Percentiles rank a stretch among this genome's conserved stretches.
Evolutionary conservation across 306 rosid genomes (phyloP).

Genomic region (Nissolia schottii): DNA sequence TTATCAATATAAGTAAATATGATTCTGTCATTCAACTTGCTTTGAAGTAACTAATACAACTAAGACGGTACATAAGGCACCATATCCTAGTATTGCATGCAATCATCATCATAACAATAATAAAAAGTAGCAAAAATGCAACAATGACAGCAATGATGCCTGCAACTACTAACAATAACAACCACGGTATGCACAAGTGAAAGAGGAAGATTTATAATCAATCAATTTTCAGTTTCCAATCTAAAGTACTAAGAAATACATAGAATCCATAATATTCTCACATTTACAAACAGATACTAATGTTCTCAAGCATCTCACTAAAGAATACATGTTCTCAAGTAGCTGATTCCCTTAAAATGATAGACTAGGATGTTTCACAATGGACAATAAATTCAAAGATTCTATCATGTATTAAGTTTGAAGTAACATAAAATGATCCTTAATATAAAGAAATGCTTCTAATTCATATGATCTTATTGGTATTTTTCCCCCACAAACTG

Average conservation of each 20-base stretch:
- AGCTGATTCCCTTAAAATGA: not conserved
- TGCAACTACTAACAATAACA: not conserved
- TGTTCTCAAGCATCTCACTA: conserved; percentile 1
- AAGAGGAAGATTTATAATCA: not conserved
- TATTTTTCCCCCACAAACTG: not conserved
- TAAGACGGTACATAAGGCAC: not conserved
- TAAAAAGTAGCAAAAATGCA: not conserved
- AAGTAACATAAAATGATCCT: not conserved
- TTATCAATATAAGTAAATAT: conserved; percentile 10
- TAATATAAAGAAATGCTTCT: not conserved
- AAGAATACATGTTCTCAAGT: not conserved
- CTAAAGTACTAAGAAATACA: conserved; percentile 5
- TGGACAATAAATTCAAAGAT: not conserved
- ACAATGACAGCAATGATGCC: not conserved
- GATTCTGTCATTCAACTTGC: not conserved
- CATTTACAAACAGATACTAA: not conserved
- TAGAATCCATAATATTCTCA: not conserved
- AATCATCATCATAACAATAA: not conserved
- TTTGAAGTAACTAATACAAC: not conserved
- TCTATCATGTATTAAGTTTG: not conserved
- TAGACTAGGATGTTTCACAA: not conserved
- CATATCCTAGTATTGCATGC: not conserved
- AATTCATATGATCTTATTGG: not conserved
- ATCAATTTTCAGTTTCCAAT: not conserved
- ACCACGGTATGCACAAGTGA: not conserved